Evolutionary conservation across 2,329 filamentous ascomycete genomes (phyloP), one percentile per base, ranked within the genome.

Genomic region (Aspergillus sp.): DNA sequence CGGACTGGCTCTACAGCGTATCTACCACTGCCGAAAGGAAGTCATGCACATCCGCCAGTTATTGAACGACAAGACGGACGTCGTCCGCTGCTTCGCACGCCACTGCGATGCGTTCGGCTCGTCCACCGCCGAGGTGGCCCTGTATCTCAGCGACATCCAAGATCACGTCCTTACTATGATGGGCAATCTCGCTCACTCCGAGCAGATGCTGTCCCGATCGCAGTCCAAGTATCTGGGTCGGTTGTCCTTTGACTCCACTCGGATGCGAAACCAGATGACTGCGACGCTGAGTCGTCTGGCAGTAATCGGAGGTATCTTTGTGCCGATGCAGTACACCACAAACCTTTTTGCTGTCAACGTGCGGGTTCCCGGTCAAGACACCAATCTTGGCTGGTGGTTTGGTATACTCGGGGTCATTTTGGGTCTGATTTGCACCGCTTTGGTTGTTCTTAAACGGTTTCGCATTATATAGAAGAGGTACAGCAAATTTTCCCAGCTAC

Each of bases 81-180:
- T 97, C 49, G 88, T 97, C 64, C 91, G 89, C 63, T 91, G 91
- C 31, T 97, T 97, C 67, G 94, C 92, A 36, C 97, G 97, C 76
- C 89, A 93, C 50, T 97, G 93, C 82, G 97, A 96, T 69, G 90
- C 93, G 76, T 87, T 88, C 58, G 88, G 96, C 42, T 93, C 92
- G 1, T 90, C 93, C 5, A 88, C 91, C 17, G 91, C 92, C 76
- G 91, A 97, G 66, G 95, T 97, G 56, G 91, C 90, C 19, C 82
- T 97, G 65, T 97, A 97, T 68, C 83, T 97, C 25, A 89, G 89
- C 64, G 93, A 97, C 73, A 96, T 97, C 58, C 92, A 97, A 72
- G 93, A 97, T 72, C 93, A 97, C 80, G 91, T 97, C 51, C 88
- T 97, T 54, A 97, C 93, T 32, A 97, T 97, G 92, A 93, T 96